phyloP scores from a whole-genome alignment of 2,329 filamentous ascomycete genomes.

The Sphaerulina populicola region DNA sequence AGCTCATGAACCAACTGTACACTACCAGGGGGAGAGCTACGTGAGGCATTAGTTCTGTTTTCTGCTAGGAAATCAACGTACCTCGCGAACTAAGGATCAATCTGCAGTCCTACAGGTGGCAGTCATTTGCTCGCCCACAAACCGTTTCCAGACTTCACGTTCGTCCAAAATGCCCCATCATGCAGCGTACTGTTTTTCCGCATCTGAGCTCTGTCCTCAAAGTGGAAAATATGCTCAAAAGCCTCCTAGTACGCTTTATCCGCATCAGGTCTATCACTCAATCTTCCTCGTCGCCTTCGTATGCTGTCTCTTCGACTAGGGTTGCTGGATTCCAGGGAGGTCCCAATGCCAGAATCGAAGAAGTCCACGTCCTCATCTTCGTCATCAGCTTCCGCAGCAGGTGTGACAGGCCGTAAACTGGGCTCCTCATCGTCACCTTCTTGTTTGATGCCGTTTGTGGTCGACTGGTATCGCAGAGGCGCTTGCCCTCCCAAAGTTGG shows the following conservation, averaged over 20 bases:
- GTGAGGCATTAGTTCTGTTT: no score
- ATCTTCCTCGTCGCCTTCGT: conserved; percentile 23
- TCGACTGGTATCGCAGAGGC: conserved; percentile 31
- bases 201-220: conserved; percentile 1
- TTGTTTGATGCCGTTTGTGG: conserved; percentile 24
- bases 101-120: no score
- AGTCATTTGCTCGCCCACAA: no score
- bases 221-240: conserved; percentile 7
- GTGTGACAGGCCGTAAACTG: conserved; percentile 16
- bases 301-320: conserved; percentile 27
- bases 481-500: conserved; percentile 41
- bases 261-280: conserved; percentile 7
- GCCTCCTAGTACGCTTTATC: conserved; percentile 12
- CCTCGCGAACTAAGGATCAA: no score
- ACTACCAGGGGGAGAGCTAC: no score
- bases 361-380: conserved; percentile 40
- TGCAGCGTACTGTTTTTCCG: conserved; percentile 4
- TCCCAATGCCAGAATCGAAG: conserved; percentile 43
- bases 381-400: conserved; percentile 32
- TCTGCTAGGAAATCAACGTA: no score
- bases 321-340: conserved; percentile 40
- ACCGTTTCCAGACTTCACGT: no score
- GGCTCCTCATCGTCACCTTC: conserved; percentile 25
- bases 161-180: no score
- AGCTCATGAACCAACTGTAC: no score